Conservation (phyloP, 2,329 filamentous ascomycete genomes). For the Beauveria rudraprayagi region DNA sequence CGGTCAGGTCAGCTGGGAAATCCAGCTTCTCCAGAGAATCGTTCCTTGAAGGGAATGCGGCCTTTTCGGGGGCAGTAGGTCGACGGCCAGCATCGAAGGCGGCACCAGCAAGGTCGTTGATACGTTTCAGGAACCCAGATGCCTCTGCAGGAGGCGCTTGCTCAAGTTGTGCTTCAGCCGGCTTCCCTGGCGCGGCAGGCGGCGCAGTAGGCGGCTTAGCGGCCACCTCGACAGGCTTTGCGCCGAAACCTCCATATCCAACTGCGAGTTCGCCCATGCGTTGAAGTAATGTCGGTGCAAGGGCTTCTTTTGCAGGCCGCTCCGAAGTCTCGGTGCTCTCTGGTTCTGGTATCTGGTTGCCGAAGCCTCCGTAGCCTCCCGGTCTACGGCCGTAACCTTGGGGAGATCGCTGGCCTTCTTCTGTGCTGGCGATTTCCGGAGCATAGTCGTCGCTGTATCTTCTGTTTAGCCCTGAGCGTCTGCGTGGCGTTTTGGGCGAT, state of each 20-base stretch:
- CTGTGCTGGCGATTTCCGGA: conserved; percentile 36
- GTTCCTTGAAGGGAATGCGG: conserved; percentile 15
- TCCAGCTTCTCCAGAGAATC: conserved; percentile 12
- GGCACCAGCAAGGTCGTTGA: conserved; percentile 12
- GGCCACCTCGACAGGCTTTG: background rate
- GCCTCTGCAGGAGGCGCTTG: background rate
- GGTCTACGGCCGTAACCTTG: conserved; percentile 30
- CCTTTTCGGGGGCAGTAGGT: background rate
- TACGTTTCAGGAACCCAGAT: conserved; percentile 7
- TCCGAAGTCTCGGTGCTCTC: conserved; percentile 26
- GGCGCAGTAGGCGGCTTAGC: background rate
- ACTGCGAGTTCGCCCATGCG: conserved; percentile 57
- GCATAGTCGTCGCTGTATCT: conserved; percentile 35
- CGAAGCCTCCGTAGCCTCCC: conserved; percentile 43
- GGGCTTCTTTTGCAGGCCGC: conserved; percentile 25
- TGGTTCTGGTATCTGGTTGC: conserved; percentile 30
- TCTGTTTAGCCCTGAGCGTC: conserved; percentile 33
- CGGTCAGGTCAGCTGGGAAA: conserved; percentile 5
- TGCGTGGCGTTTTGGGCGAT: conserved; percentile 54
- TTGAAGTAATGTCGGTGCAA: conserved; percentile 36
- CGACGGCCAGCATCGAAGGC: conserved; percentile 4
- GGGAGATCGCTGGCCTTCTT: conserved; percentile 31
- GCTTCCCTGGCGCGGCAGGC: background rate
- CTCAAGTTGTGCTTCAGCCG: background rate
- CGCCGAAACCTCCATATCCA: conserved; percentile 9